These are phyloP conservation scores for Nannochloropsis limnetica DNA, from an alignment of 352 stramenopile genomes.

Conservation along the genomic window DNA sequence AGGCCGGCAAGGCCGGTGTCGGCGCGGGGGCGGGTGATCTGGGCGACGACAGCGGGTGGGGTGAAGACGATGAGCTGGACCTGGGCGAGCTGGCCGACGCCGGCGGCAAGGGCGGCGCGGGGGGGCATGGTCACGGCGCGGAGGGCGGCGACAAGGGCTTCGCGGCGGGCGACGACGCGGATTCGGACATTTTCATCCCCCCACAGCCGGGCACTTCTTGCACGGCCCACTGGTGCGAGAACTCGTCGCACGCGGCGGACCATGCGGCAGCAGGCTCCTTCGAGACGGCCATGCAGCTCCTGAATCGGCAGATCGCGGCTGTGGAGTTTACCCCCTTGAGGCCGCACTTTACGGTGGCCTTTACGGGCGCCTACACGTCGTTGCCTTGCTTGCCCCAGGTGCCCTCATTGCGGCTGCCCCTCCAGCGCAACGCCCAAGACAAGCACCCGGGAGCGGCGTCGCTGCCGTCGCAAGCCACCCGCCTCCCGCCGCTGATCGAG, in stretches of 20 bases:
- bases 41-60: slow-evolving; percentile 69
- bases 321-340: slow-evolving; percentile 93
- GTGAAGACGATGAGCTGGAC: slow-evolving; percentile 64
- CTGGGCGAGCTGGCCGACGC: slow-evolving; percentile 55
- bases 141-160: slow-evolving; percentile 38
- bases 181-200: slow-evolving; percentile 71
- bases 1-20: slow-evolving; percentile 42
- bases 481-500: slow-evolving; percentile 75
- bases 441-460: slow-evolving; percentile 61
- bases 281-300: slow-evolving; percentile 88
- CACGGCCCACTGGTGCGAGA: slow-evolving; percentile 80
- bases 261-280: slow-evolving; percentile 90
- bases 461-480: slow-evolving; percentile 75
- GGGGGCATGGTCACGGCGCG: neutral
- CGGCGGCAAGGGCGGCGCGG: slow-evolving; percentile 3
- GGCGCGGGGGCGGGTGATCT: slow-evolving; percentile 61
- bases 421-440: slow-evolving; percentile 61
- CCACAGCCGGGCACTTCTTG: slow-evolving; percentile 75
- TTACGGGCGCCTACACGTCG: slow-evolving; percentile 65
- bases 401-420: slow-evolving; percentile 62
- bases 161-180: slow-evolving; percentile 47
- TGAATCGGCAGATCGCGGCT: slow-evolving; percentile 96
- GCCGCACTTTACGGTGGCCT: slow-evolving; percentile 71
- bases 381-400: slow-evolving; percentile 71
- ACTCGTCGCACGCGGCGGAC: slow-evolving; percentile 91